Base-by-base conservation (phyloP, 1,284 basidiomycete species). In the Cryptococcus floricola region DNA sequence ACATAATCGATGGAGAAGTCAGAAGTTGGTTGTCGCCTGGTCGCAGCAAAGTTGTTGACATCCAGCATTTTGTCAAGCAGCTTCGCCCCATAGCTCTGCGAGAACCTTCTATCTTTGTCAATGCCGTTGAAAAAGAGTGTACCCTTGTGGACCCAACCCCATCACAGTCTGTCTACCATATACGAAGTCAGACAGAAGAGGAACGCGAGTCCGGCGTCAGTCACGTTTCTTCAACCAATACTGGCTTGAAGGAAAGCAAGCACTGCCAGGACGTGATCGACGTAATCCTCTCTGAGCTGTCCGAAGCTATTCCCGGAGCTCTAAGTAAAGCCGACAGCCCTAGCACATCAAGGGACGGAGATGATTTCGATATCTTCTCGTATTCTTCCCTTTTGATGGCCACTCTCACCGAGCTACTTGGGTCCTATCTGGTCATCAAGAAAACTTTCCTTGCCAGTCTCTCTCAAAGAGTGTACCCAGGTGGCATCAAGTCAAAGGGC, bases 401-500 rank as follows among this genome's bases (percentile, higher is more conserved):
- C 69, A 87, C 87, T 61, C 80, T 98, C 48, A 91, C 91, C 1
- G 95, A 98, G 78, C 80, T 98, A 2, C 78, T 96, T 1, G 93
- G 95, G 57, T 97, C 93, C 16, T 98, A 98, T 73, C 86, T 91
- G 63, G 77, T 85, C 1, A 95, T 92, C 83, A 98, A 98, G 77
- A 75, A 85, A 25, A 86, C 88, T 4, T 93, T 98, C 77, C 76
- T 95, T 58, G 87, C 88, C 0, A 91, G 85, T 68, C n/a, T 69
- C 1, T 60, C 65, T 39, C 19, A 90, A 87, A 75, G 87, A 86
- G 53, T 69, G 73, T 28, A 69, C 68, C 48, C 77, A 77, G 63
- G 87, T 83, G 63, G 81, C 83, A 68, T 50, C 42, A 65, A 58
- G 51, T 45, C 53, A 42, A 62, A 53, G 50, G 42, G 55, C 19